Evolutionary conservation across 805 yeast species (phyloP).

Genomic region (Naumovozyma castellii): DNA sequence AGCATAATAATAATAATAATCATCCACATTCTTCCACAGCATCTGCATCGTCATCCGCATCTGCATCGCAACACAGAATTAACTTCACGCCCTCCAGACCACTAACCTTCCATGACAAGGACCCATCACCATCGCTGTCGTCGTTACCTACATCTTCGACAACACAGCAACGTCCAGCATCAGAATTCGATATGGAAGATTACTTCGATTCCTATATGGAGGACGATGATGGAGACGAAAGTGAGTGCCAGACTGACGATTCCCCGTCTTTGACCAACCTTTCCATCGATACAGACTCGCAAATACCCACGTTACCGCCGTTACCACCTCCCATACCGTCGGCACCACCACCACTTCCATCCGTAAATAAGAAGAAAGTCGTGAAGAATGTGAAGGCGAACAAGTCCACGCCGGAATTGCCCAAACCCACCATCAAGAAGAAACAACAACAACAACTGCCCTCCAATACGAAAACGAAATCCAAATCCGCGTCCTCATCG

Average conservation of each 20-base stretch:
- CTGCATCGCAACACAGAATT: conserved; percentile 6
- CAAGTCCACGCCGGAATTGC: not conserved
- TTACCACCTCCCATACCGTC: not conserved
- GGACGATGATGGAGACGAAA: conserved; percentile 10
- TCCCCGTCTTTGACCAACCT: not conserved
- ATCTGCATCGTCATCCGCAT: conserved; percentile 2
- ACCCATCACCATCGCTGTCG: no score
- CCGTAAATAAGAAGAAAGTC: not conserved
- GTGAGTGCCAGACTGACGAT: not conserved
- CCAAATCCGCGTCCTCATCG: not conserved
- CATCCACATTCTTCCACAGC: not conserved
- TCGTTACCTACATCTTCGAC: no score
- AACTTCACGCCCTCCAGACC: conserved; percentile 26
- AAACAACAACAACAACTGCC: not conserved
- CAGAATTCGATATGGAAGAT: conserved; percentile 17
- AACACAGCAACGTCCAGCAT: not conserved
- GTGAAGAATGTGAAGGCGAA: not conserved
- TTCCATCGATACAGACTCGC: not conserved
- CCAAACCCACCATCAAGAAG: not conserved
- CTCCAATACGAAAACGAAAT: not conserved
- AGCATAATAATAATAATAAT: not conserved
- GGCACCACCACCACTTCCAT: conserved; percentile 1
- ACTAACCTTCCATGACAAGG: conserved; percentile 5
- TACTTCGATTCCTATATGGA: conserved; percentile 15
- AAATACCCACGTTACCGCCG: not conserved